Evolutionary conservation across 1,284 basidiomycete genomes (phyloP).

Genomic region (Golubevia pallescens): DNA sequence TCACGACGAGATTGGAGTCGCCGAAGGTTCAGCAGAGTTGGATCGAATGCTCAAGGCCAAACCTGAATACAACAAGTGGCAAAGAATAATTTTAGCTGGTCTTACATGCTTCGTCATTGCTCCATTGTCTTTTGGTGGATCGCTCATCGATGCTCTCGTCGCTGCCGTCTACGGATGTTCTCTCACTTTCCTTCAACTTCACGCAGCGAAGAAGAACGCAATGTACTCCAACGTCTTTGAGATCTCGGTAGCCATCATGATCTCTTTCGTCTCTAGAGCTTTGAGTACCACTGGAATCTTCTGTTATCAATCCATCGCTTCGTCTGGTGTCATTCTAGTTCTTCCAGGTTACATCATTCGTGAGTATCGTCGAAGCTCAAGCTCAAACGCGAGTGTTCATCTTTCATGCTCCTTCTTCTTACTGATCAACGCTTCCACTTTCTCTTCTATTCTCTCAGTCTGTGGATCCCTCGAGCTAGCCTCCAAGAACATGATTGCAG

Average conservation of each 20-base stretch:
- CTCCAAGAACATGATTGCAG: slow-evolving; percentile 84
- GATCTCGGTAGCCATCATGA: slow-evolving; percentile 80
- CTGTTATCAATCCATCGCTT: slow-evolving; percentile 82
- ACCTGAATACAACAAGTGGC: slow-evolving; percentile 38
- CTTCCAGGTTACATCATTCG: slow-evolving; percentile 79
- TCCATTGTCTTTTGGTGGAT: slow-evolving; percentile 73
- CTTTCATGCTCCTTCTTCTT: slow-evolving; percentile 58
- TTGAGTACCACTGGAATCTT: slow-evolving; percentile 77
- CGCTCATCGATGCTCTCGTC: slow-evolving; percentile 72
- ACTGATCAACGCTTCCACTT: slow-evolving; percentile 58
- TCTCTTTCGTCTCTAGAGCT: slow-evolving; percentile 78
- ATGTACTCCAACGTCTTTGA: slow-evolving; percentile 89
- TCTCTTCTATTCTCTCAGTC: slow-evolving; percentile 64
- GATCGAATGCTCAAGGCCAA: slow-evolving; percentile 71
- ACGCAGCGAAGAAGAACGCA: slow-evolving; percentile 77
- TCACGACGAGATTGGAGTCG: slow-evolving; percentile 75
- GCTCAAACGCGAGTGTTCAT: slow-evolving; percentile 10
- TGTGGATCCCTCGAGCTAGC: slow-evolving; percentile 84
- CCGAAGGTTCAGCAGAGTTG: slow-evolving; percentile 72
- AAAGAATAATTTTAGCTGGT: slow-evolving; percentile 73
- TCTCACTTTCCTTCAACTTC: slow-evolving; percentile 77
- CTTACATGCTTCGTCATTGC: slow-evolving; percentile 73
- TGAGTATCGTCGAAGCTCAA: slow-evolving; percentile 66
- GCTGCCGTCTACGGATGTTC: slow-evolving; percentile 75
- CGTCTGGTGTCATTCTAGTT: slow-evolving; percentile 79